phyloP scores from a whole-genome alignment of 768 basidiomycete species.

The Dioszegia aurantiaca region DNA sequence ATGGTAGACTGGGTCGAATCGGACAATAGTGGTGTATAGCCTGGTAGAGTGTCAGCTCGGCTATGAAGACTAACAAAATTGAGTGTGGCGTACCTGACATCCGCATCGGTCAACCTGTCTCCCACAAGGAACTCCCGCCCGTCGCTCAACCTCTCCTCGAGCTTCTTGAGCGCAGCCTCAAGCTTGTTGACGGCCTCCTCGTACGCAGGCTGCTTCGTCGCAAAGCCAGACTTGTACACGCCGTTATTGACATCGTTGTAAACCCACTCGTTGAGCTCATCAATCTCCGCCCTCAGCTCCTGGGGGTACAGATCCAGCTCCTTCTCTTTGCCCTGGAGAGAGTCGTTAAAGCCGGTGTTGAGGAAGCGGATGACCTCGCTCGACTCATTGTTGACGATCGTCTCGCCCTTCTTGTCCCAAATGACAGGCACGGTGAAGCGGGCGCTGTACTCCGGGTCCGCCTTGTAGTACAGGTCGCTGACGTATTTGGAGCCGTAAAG shows the following conservation, averaged over 20 bases:
- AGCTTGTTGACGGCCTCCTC: conserved; percentile 69
- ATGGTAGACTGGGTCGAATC: conserved; percentile 66
- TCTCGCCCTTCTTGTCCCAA: conserved; percentile 84
- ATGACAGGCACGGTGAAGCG: conserved; percentile 55
- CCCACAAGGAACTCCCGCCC: conserved; percentile 83
- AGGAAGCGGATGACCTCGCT: conserved; percentile 91
- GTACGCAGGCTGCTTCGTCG: conserved; percentile 75
- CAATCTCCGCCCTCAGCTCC: conserved; percentile 69
- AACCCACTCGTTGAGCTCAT: conserved; percentile 74
- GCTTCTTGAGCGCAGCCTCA: conserved; percentile 73
- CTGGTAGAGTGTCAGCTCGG: conserved; percentile 52
- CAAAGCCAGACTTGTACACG: conserved; percentile 84
- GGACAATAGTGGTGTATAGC: conserved; percentile 86
- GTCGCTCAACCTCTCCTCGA: conserved; percentile 68
- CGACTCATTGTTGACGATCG: conserved; percentile 89
- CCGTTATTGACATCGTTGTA: conserved; percentile 68
- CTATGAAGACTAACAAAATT: background rate
- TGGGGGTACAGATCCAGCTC: conserved; percentile 73
- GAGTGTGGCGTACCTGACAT: conserved; percentile 50
- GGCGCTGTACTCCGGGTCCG: conserved; percentile 68
- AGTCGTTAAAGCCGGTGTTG: conserved; percentile 73
- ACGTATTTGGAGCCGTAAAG: conserved; percentile 67
- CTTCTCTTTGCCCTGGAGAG: conserved; percentile 62
- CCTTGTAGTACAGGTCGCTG: conserved; percentile 79
- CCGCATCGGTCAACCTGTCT: conserved; percentile 65